These are phyloP conservation scores for Pharus latifolius DNA, from an alignment of 176 grass and related monocot species.

Conservation along the genomic window DNA sequence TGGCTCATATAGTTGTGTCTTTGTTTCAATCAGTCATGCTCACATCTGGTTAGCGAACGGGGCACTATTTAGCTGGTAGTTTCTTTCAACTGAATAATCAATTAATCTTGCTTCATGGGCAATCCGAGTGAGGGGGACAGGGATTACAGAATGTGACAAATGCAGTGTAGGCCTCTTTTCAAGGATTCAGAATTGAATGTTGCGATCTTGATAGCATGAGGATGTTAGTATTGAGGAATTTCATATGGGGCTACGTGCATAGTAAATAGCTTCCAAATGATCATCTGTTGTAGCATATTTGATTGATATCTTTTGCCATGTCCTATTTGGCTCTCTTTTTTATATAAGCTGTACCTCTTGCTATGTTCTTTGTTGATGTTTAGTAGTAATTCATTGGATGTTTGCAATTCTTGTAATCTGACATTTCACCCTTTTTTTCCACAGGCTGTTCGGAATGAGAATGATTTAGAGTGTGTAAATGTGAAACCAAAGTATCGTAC, in stretches of 20 bases:
- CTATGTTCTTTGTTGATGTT: background rate
- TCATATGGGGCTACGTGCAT: too few relatives aligned
- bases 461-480: conserved; percentile 53
- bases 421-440: conserved; percentile 6
- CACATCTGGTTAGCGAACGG: background rate
- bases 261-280: too few relatives aligned
- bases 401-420: background rate
- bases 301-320: background rate
- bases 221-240: too few relatives aligned
- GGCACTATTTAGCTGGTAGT: background rate
- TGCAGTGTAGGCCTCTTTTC: background rate
- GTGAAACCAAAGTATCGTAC: conserved; percentile 40
- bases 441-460: conserved; percentile 75
- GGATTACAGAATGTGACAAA: background rate
- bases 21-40: background rate
- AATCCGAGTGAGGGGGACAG: background rate
- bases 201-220: too few relatives aligned
- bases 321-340: background rate
- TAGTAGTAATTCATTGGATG: background rate
- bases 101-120: background rate
- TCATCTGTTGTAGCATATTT: too few relatives aligned
- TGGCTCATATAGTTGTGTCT: background rate
- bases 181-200: background rate
- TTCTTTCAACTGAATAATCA: background rate
- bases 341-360: background rate